Percentiles rank a stretch among this genome's conserved stretches.
phyloP scores from a whole-genome alignment of 495 filamentous ascomycete species.

The Acidiella bohemica region DNA sequence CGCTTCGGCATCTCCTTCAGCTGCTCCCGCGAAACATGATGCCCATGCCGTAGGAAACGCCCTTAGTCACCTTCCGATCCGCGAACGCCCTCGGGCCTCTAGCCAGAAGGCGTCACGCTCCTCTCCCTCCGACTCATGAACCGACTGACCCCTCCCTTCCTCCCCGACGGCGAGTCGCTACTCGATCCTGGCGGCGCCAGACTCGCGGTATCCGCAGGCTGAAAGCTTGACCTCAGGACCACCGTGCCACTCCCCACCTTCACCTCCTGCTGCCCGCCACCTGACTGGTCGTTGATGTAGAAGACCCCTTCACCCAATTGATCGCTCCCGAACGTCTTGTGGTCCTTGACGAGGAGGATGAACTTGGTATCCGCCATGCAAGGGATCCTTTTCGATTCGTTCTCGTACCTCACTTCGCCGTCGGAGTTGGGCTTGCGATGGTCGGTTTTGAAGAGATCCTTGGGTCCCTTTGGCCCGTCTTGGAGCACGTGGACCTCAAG shows the following conservation, averaged over 20 bases:
- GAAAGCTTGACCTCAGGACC: conserved; percentile 9
- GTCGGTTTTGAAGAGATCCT: conserved; percentile 80
- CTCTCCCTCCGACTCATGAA: conserved; percentile 10
- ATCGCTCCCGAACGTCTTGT: conserved; percentile 70
- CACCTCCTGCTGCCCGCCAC: conserved; percentile 59
- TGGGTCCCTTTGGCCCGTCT: conserved; percentile 48
- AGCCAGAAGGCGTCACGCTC: conserved; percentile 19
- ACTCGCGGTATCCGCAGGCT: conserved; percentile 7
- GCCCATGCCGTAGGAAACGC: background rate
- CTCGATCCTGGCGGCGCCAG: background rate
- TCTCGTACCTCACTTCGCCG: conserved; percentile 51
- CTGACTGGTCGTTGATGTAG: conserved; percentile 73
- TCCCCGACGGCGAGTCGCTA: conserved; percentile 9
- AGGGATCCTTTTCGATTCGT: conserved; percentile 59
- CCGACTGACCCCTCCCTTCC: conserved; percentile 6
- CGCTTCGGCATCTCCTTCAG: conserved; percentile 1
- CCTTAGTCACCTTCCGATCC: background rate
- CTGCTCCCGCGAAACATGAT: background rate
- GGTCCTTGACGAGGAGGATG: conserved; percentile 67
- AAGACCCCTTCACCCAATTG: conserved; percentile 72
- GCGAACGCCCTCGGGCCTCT: background rate
- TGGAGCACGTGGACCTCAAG: conserved; percentile 65
- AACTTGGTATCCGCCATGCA: conserved; percentile 78
- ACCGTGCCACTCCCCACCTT: conserved; percentile 39
- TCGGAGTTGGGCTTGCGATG: conserved; percentile 46